Evolutionary conservation across 108 stramenopile species (phyloP), one percentile per base, ranked within the genome.

Genomic region (Chaetoceros tenuissimus): DNA sequence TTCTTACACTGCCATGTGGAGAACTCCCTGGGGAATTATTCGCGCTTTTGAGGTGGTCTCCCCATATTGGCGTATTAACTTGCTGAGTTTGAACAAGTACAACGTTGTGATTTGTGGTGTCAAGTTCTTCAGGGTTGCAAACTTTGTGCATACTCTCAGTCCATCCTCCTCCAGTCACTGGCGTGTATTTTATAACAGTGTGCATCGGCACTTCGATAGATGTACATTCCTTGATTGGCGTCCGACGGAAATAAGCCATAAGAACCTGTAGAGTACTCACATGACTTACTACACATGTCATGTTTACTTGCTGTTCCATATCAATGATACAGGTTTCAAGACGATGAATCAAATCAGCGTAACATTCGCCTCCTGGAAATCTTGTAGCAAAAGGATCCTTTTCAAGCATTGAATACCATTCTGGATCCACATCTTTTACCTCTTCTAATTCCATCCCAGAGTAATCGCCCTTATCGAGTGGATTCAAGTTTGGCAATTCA

Each of bases 311-410:
- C 57, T 93, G 94, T 53, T 95, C 94, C 29, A 95, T 67, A 24
- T 92, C 94, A 47, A 95, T 85, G 31, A 95, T 73, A 27, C 83
- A 69, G 0, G 83, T 69, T 53, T 85, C 87, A 28, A 95, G 64
- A 18, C 94, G 80, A 23, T 62, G 58, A 47, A 84, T 82, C 67
- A 95, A 73, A 60, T 95, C 94, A 45, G 63, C 68, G 57, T 93
- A 93, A 28, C 82, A 83, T 72, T 95, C 94, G 7, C 94, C 94
- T 16, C 94, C 94, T 17, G 90, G 94, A 55, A 95, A 95, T 52
- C 90, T 73, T 52, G 89, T 92, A 19, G 55, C 44, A 56, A 82
- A 95, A 17, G 91, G 87, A 76, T 91, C 78, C n/a, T 51, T 59
- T 43, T 79, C 81, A 46, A 92, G 74, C 18, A 54, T 59, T 16